Percentiles rank a stretch among this genome's conserved stretches.
phyloP scores from a whole-genome alignment of 176 grass and related monocot genomes.

The Eragrostis nindensis region DNA sequence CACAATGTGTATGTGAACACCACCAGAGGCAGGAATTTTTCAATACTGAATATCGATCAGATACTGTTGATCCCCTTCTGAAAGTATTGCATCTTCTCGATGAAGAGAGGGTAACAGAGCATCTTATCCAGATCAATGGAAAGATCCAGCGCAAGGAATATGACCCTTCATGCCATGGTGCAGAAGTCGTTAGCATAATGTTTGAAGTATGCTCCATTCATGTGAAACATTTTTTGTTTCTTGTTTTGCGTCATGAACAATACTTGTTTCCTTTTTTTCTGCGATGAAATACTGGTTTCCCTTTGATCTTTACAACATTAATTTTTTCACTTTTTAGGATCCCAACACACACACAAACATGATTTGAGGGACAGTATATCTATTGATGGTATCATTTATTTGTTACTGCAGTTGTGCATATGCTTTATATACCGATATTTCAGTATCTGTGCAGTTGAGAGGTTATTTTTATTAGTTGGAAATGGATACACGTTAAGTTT shows the following conservation, averaged over 20 bases:
- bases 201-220: constrained; percentile 75
- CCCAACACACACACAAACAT: too few relatives aligned
- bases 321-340: neutral
- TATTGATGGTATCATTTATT: neutral
- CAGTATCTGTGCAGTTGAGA: neutral
- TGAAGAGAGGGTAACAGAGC: constrained; percentile 75
- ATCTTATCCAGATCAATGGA: constrained; percentile 72
- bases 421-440: constrained; percentile 7
- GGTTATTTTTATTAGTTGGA: constrained; percentile 17
- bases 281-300: constrained; percentile 3
- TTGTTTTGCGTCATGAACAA: neutral
- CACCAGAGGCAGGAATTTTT: constrained; percentile 79
- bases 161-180: constrained; percentile 54
- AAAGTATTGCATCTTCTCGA: constrained; percentile 69
- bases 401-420: neutral
- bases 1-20: constrained; percentile 88
- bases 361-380: neutral
- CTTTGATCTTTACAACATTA: constrained; percentile 12
- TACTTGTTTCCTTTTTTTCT: too few relatives aligned
- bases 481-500: neutral
- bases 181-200: constrained; percentile 80
- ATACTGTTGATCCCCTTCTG: constrained; percentile 75
- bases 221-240: neutral
- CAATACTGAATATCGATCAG: constrained; percentile 56
- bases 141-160: constrained; percentile 62